Evolutionary conservation across 441 rosid species (phyloP), one percentile per base, ranked within the genome.

Genomic region (Rhodomyrtus psidioides): DNA sequence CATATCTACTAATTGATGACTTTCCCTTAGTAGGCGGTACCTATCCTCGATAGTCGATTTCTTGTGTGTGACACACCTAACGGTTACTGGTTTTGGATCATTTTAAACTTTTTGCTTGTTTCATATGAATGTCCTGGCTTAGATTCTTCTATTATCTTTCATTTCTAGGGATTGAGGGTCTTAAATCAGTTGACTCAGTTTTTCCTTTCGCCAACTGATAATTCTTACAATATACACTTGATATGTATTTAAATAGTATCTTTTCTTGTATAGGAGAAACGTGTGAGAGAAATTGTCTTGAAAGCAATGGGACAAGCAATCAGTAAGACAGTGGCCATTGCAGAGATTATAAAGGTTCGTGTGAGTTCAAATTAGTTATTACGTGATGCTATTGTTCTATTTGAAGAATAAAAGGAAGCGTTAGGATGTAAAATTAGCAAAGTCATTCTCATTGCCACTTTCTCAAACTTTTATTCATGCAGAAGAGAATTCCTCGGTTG

Each of bases 241-340:
- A 70, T 21, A 34, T 21, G 23, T 70, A 70, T 39, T 70, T 39
- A 70, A 70, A 70, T 39, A 70, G 21, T 70, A 39, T 70, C n/a
- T 79, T 58, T 56, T 84, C 83, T 19, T 83, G 30, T 86, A 55
- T 58, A 95, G 99, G 98, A 96, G 89, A 95, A 93, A 90, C 90
- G 86, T 87, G 93, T 86, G 75, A 92, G 89, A 82, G 98, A 96
- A 86, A 91, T 95, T 89, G 96, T 95, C 89, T 88, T 96, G 91
- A 96, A 95, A 88, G 98, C 99, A 84, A 95, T 96, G 99, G 99
- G 99, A 44, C 98, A 93, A 83, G 99, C 99, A 53, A 96, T 96
- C 83, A 95, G 95, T 94, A 96, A 95, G 90, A 95, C 98, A 9
- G 99, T 96, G 28, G 94, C 98, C 12, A 91, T 96, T 84, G 94